These are phyloP conservation scores for Geoglossum glabrum DNA, from an alignment of 495 filamentous ascomycete species.

Conservation along the genomic window DNA sequence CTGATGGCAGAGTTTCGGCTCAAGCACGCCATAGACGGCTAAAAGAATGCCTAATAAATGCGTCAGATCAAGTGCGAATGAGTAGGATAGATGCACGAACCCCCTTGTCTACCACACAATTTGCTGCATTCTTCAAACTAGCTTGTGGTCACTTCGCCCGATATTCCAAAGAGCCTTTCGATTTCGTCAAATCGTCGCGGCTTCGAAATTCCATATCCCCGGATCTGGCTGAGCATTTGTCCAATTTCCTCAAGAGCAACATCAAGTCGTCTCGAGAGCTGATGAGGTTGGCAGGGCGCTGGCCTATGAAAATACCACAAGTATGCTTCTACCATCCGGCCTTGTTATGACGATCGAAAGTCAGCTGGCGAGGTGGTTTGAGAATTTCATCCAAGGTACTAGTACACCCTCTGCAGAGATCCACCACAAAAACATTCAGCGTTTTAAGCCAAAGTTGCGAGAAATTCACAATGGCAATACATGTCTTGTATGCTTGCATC, in stretches of 20 bases:
- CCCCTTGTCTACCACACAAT: neutral
- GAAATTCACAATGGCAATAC: neutral
- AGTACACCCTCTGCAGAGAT: neutral
- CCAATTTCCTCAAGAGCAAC: neutral
- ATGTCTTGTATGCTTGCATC: slow-evolving; percentile 10
- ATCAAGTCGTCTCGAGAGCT: neutral
- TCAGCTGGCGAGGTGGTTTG: slow-evolving; percentile 8
- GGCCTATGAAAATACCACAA: neutral
- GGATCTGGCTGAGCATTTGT: neutral
- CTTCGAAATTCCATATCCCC: neutral
- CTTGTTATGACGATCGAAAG: slow-evolving; percentile 2
- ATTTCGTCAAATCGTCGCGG: neutral
- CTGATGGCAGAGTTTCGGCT: neutral
- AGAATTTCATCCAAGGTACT: slow-evolving; percentile 11
- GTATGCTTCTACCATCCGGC: slow-evolving; percentile 3
- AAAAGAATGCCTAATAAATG: too few species aligned
- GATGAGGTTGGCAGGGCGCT: neutral
- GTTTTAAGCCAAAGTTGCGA: neutral
- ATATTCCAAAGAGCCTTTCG: neutral
- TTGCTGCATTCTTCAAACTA: neutral
- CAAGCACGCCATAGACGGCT: too few species aligned
- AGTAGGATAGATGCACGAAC: too few species aligned
- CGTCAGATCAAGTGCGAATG: slow-evolving; percentile 2
- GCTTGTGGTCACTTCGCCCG: neutral
- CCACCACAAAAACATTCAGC: neutral